These are phyloP conservation scores for Arabidopsis arenosa DNA, from an alignment of 345 rosid genomes.

Conservation along the genomic window DNA sequence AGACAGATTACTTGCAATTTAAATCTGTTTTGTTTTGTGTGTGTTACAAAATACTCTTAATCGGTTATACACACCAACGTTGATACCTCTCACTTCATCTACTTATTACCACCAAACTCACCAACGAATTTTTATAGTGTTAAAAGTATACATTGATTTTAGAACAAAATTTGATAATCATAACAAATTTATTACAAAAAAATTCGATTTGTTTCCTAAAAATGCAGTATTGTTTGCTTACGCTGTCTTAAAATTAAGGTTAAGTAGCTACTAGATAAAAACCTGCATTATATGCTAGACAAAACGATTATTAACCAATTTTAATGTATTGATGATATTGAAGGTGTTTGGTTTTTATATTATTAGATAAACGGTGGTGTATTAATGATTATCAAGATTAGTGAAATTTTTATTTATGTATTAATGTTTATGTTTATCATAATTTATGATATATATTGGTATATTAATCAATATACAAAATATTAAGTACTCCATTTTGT, in stretches of 20 bases:
- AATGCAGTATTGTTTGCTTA: neutral
- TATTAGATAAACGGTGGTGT: too few species aligned
- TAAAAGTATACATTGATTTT: neutral
- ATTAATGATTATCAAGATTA: too few species aligned
- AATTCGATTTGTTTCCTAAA: neutral
- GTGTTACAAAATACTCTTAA: conserved; percentile 36
- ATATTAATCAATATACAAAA: too few species aligned
- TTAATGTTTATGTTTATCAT: too few species aligned
- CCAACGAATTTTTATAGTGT: neutral
- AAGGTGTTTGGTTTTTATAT: too few species aligned
- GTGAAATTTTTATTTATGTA: too few species aligned
- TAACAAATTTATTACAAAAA: neutral
- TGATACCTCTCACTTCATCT: conserved; percentile 34
- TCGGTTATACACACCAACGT: conserved; percentile 39
- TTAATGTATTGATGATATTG: too few species aligned
- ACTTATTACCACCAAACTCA: conserved; percentile 21
- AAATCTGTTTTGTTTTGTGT: conserved; percentile 27
- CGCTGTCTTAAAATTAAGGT: neutral
- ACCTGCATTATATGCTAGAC: too few species aligned
- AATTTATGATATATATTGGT: too few species aligned
- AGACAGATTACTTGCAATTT: conserved; percentile 32
- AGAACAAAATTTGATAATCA: neutral
- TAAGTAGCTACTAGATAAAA: neutral
- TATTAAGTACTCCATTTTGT: too few species aligned
- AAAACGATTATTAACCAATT: too few species aligned